These are phyloP conservation scores for Knoxdaviesia proteae DNA, from an alignment of 2,329 filamentous ascomycete genomes.

Conservation along the genomic window DNA sequence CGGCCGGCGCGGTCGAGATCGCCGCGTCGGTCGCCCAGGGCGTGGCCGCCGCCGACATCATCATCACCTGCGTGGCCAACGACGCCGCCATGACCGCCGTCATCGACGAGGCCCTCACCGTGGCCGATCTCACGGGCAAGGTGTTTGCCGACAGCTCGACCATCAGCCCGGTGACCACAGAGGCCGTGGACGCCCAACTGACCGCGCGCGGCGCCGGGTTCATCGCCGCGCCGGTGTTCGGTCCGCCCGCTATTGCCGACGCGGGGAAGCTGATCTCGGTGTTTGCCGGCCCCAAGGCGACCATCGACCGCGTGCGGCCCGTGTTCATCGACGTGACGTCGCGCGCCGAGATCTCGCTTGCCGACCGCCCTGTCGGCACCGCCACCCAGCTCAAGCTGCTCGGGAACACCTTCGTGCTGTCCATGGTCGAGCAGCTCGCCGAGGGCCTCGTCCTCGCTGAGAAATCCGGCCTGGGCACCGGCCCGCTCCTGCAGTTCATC, in stretches of 20 bases:
- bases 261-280: slow-evolving; percentile 52
- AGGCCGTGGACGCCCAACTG: slow-evolving; percentile 38
- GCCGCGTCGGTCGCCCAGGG: slow-evolving; percentile 43
- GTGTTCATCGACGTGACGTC: slow-evolving; percentile 57
- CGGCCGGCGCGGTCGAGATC: slow-evolving; percentile 39
- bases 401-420: slow-evolving; percentile 70
- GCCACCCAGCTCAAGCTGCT: slow-evolving; percentile 60
- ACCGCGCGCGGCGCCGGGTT: slow-evolving; percentile 45
- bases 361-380: slow-evolving; percentile 44
- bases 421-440: slow-evolving; percentile 60
- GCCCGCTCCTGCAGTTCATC: slow-evolving; percentile 50
- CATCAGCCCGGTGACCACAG: slow-evolving; percentile 63
- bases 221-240: slow-evolving; percentile 51
- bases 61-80: slow-evolving; percentile 66
- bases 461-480: slow-evolving; percentile 53
- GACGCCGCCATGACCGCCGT: slow-evolving; percentile 50
- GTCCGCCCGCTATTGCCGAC: slow-evolving; percentile 49
- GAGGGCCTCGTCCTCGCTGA: slow-evolving; percentile 65
- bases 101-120: slow-evolving; percentile 33
- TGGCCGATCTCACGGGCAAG: slow-evolving; percentile 40
- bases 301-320: slow-evolving; percentile 43
- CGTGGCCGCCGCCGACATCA: slow-evolving; percentile 48
- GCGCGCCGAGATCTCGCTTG: slow-evolving; percentile 48
- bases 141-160: slow-evolving; percentile 77
- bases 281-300: slow-evolving; percentile 39